These are phyloP conservation scores for Fraxinus greggii DNA, from an alignment of 305 asterid species.

Conservation along the genomic window DNA sequence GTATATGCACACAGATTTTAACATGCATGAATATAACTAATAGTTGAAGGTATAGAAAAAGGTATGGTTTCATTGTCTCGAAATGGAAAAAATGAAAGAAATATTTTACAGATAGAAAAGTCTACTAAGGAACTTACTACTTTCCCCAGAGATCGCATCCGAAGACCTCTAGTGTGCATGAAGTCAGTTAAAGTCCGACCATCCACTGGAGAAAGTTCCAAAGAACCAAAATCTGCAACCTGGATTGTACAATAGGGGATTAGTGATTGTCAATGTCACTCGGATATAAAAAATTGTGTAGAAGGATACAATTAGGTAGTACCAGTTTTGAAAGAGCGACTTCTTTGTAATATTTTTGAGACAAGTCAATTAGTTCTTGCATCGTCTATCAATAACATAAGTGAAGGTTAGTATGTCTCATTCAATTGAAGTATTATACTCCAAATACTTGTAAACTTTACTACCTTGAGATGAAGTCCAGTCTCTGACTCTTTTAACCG, in stretches of 20 bases:
- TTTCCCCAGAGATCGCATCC: slow-evolving; percentile 98
- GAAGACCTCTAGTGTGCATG: slow-evolving; percentile 99
- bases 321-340: slow-evolving; percentile 98
- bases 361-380: slow-evolving; percentile 71
- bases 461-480: slow-evolving; percentile 90
- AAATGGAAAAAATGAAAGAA: background rate
- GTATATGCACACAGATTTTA: slow-evolving; percentile 14
- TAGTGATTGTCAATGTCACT: slow-evolving; percentile 20
- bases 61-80: background rate
- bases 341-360: slow-evolving; percentile 78
- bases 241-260: slow-evolving; percentile 39
- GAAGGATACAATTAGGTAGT: slow-evolving; percentile 24
- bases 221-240: slow-evolving; percentile 99
- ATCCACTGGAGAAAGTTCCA: slow-evolving; percentile 97
- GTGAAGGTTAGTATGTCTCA: slow-evolving; percentile 32
- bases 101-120: slow-evolving; percentile 17
- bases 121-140: slow-evolving; percentile 58
- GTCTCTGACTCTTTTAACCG: slow-evolving; percentile 86
- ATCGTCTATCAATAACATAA: slow-evolving; percentile 57
- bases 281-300: slow-evolving; percentile 1
- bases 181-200: slow-evolving; percentile 97
- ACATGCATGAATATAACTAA: background rate
- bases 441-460: slow-evolving; percentile 4
- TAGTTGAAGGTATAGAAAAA: background rate
- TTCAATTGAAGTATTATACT: slow-evolving; percentile 14